Evolutionary conservation across 306 rosid genomes (phyloP), one percentile per base, ranked within the genome.

Genomic region (Hippophae rhamnoides): DNA sequence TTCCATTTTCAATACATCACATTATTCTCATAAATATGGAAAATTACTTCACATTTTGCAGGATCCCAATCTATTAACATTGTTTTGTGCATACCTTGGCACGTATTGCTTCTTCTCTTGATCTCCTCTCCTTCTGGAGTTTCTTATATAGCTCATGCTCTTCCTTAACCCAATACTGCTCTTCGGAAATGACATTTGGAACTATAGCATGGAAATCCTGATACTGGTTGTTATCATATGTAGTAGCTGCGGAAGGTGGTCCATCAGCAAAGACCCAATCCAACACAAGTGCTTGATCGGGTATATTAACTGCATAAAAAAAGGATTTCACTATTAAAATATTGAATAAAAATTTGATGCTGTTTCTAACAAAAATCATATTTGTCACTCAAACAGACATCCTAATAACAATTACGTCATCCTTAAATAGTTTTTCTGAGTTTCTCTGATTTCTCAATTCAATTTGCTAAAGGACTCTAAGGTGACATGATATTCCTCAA

Each of bases 211-310:
- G 99, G 70, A 84, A 92, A 81, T 92, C 99, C 67, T 73, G 76
- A 41, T 27, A 64, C n/a, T 53, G 23, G 70, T 88, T 92, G 84
- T 92, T 92, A 79, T 92, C 99, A 74, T 88, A 88, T 50, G 71
- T 66, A 64, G 13, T 23, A 27, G 95, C 94, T 11, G 77, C 77
- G 51, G 77, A 73, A 43, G 97, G 99, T 52, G 86, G 90, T 61
- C 99, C 97, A 72, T 92, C 86, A 56, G 95, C 94, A 82, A 92
- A 82, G 27, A 92, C 99, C 99, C 99, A 88, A 72, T 92, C 89
- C 84, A 92, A 74, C 60, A 84, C 78, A 72, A 76, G 40, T 66
- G 95, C 93, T 76, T 59, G 78, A 27, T 75, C 78, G 57, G 99
- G 99, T 61, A 92, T 82, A 71, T 71, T 67, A 74, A 88, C 99